phyloP scores from a whole-genome alignment of 2,329 filamentous ascomycete genomes.

The Spiromastix sp. region DNA sequence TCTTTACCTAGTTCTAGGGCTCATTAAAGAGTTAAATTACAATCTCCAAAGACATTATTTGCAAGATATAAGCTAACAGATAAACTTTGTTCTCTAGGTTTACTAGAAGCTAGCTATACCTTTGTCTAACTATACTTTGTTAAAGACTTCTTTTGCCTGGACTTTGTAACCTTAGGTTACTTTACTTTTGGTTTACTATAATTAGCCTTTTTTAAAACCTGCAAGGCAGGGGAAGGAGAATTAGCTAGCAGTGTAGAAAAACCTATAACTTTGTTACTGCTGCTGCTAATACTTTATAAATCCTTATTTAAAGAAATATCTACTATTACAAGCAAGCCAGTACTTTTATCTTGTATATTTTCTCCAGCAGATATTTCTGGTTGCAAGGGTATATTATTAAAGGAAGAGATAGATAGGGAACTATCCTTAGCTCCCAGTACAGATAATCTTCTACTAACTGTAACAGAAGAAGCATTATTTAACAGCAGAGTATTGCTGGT shows the following conservation, averaged over 20 bases:
- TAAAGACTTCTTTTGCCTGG: slow-evolving; percentile 1
- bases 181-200: slow-evolving; percentile 1
- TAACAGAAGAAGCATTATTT: neutral
- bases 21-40: slow-evolving; percentile 3
- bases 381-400: neutral
- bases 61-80: neutral
- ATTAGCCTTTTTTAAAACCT: slow-evolving; percentile 1
- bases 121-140: slow-evolving; percentile 1
- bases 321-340: neutral
- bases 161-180: slow-evolving; percentile 3
- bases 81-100: slow-evolving; percentile 1
- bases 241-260: slow-evolving; percentile 1
- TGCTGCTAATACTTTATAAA: neutral
- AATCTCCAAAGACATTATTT: slow-evolving; percentile 1
- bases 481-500: neutral
- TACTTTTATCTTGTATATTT: neutral
- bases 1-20: slow-evolving; percentile 1
- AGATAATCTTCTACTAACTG: neutral
- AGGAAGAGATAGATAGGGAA: neutral
- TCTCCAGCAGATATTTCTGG: neutral
- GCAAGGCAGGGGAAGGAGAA: slow-evolving; percentile 2
- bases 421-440: neutral
- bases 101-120: neutral
- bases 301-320: neutral
- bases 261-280: neutral